phyloP scores from a whole-genome alignment of 2,329 filamentous ascomycete species.

The Fusarium pininemorale region DNA sequence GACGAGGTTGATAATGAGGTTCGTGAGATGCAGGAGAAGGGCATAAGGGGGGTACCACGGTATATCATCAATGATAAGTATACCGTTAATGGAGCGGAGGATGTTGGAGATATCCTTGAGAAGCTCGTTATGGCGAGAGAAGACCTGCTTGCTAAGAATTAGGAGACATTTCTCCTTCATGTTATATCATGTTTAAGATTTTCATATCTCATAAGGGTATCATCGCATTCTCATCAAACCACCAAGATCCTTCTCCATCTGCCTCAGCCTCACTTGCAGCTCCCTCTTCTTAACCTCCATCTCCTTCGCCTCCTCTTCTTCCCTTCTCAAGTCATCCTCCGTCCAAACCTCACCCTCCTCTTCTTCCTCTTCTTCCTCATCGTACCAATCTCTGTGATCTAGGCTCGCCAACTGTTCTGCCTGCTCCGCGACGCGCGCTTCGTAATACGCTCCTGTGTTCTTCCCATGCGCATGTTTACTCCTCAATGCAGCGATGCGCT shows the following conservation, averaged over 20 bases:
- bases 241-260: slow-evolving; percentile 66
- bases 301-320: slow-evolving; percentile 72
- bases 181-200: neutral
- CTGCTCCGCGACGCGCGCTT: slow-evolving; percentile 81
- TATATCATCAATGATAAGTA: slow-evolving; percentile 76
- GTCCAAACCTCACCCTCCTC: slow-evolving; percentile 62
- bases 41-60: slow-evolving; percentile 75
- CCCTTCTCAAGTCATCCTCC: slow-evolving; percentile 72
- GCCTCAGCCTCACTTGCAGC: slow-evolving; percentile 60
- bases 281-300: slow-evolving; percentile 66
- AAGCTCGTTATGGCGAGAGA: slow-evolving; percentile 66
- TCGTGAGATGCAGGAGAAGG: slow-evolving; percentile 58
- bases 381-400: slow-evolving; percentile 68
- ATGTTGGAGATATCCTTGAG: slow-evolving; percentile 71
- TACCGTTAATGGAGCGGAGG: slow-evolving; percentile 76
- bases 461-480: slow-evolving; percentile 75
- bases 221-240: slow-evolving; percentile 62
- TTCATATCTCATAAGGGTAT: slow-evolving; percentile 32
- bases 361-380: slow-evolving; percentile 62
- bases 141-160: slow-evolving; percentile 16
- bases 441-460: slow-evolving; percentile 81
- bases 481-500: slow-evolving; percentile 78
- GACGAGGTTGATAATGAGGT: slow-evolving; percentile 67
- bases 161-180: neutral
- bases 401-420: slow-evolving; percentile 76